Evolutionary conservation across 768 basidiomycete species (phyloP).

Genomic region (Lyophyllum semitale): DNA sequence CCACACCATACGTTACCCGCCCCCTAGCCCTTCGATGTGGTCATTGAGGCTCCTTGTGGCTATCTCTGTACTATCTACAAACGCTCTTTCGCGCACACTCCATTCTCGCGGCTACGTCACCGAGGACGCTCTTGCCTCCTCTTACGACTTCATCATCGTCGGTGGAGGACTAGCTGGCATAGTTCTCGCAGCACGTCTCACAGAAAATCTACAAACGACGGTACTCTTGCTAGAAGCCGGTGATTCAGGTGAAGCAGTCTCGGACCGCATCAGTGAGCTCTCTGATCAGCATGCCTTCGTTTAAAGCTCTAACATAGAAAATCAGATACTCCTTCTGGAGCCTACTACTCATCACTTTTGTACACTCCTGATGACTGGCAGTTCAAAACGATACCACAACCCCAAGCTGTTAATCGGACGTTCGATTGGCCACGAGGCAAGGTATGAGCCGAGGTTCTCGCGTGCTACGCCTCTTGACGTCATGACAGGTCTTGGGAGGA

Average conservation of each 20-base stretch:
- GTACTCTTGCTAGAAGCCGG: slow-evolving; percentile 45
- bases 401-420: slow-evolving; percentile 39
- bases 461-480: background rate
- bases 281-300: background rate
- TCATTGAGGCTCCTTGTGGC: background rate
- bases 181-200: slow-evolving; percentile 33
- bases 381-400: slow-evolving; percentile 52
- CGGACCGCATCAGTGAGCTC: slow-evolving; percentile 30
- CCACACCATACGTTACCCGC: background rate
- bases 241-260: slow-evolving; percentile 20
- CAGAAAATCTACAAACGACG: slow-evolving; percentile 31
- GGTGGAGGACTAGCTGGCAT: slow-evolving; percentile 35
- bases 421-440: slow-evolving; percentile 64
- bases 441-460: slow-evolving; percentile 26
- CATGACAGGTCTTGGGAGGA: slow-evolving; percentile 57
- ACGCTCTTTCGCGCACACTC: slow-evolving; percentile 10
- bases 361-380: slow-evolving; percentile 53
- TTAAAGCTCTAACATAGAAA: background rate
- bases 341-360: slow-evolving; percentile 53
- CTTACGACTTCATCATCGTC: slow-evolving; percentile 56
- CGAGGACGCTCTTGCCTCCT: slow-evolving; percentile 33
- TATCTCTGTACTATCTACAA: background rate
- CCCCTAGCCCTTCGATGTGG: background rate
- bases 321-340: slow-evolving; percentile 48
- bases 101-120: slow-evolving; percentile 41